Evolutionary conservation across 169 alveolate species (phyloP).

Genomic region (Amoebophrya sp.): DNA sequence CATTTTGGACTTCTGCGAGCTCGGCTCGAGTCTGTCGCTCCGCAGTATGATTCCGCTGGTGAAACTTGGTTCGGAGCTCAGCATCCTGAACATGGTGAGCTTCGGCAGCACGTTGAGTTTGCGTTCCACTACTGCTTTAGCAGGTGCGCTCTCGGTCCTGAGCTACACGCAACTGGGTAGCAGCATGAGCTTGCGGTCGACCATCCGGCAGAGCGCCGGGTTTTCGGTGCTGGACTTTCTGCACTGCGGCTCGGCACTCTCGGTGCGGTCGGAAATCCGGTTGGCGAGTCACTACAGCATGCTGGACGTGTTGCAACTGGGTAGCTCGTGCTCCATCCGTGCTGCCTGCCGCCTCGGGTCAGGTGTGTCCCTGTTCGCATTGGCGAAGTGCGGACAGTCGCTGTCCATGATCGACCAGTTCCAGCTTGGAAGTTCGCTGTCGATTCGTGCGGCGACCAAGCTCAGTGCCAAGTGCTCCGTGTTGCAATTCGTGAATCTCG

Average conservation of each 20-base stretch:
- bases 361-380: not conserved
- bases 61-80: not conserved
- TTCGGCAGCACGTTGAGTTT: not conserved
- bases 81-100: not conserved
- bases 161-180: not conserved
- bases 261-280: not conserved
- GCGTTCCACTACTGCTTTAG: too few species aligned
- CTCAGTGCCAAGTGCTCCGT: not conserved
- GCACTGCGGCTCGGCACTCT: not conserved
- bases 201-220: not conserved
- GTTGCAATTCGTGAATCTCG: not conserved
- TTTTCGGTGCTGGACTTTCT: not conserved
- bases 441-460: not conserved
- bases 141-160: too few species aligned
- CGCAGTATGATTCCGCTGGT: not conserved
- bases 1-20: not conserved
- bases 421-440: not conserved
- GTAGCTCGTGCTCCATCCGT: conserved; percentile 1
- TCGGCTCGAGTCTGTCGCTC: not conserved
- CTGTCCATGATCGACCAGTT: not conserved
- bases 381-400: not conserved
- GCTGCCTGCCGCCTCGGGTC: not conserved
- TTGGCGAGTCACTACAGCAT: not conserved
- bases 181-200: not conserved
- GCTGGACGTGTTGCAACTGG: not conserved